These are phyloP conservation scores for Biscutella laevigata DNA, from an alignment of 441 rosid genomes.

Conservation along the genomic window DNA sequence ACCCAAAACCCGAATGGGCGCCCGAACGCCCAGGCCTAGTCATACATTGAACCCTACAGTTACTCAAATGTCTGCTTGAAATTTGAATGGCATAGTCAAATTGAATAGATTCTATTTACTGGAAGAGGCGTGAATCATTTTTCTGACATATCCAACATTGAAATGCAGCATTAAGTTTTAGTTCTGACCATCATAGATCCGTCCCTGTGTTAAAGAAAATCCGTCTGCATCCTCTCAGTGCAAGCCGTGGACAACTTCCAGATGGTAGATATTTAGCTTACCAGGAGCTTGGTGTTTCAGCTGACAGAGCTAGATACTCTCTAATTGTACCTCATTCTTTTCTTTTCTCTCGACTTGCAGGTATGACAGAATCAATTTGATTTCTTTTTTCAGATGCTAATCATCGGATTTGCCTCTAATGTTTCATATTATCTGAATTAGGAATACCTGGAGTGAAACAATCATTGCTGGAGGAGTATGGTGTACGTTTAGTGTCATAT, in stretches of 20 bases:
- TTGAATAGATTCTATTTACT: too few relatives aligned
- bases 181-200: conserved; percentile 29
- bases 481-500: conserved; percentile 54
- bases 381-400: conserved; percentile 9
- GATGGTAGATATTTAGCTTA: conserved; percentile 90
- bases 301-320: conserved; percentile 64
- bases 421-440: conserved; percentile 14
- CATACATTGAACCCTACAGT: too few relatives aligned
- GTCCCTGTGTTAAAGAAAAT: conserved; percentile 39
- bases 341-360: conserved; percentile 89
- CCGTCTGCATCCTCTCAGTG: conserved; percentile 61
- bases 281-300: conserved; percentile 62
- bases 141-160: conserved; percentile 11
- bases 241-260: conserved; percentile 59
- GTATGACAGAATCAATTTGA: conserved; percentile 30
- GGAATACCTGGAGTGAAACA: conserved; percentile 75
- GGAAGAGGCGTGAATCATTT: not conserved
- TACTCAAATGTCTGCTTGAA: too few relatives aligned
- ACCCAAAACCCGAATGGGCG: too few relatives aligned
- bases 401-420: not conserved
- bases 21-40: too few relatives aligned
- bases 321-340: conserved; percentile 70
- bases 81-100: too few relatives aligned
- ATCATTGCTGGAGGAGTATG: conserved; percentile 63
- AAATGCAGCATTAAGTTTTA: conserved; percentile 59